A percentile compares a stretch with the other conserved stretches of the same genome.
These are phyloP conservation scores for Nitzschia sp. DNA, from an alignment of 108 stramenopile species.

Conservation along the genomic window DNA sequence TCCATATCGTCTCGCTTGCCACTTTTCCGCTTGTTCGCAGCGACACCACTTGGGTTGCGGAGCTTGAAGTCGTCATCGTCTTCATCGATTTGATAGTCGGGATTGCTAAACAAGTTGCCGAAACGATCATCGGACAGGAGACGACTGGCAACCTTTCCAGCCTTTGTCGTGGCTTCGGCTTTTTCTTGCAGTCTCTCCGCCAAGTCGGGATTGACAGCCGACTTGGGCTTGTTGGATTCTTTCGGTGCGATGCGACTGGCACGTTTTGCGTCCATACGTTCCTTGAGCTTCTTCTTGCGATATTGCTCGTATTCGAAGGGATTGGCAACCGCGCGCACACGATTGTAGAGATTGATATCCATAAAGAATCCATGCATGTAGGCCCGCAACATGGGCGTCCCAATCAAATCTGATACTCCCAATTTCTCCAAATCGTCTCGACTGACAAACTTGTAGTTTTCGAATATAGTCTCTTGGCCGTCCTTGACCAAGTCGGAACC, in stretches of 20 bases:
- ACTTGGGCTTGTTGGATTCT: constrained; percentile 34
- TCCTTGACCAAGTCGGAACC: constrained; percentile 48
- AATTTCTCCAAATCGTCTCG: constrained; percentile 92
- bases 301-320: constrained; percentile 98
- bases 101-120: constrained; percentile 87
- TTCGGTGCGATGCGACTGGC: constrained; percentile 83
- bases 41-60: constrained; percentile 92
- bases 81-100: constrained; percentile 96
- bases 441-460: constrained; percentile 99
- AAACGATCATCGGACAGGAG: constrained; percentile 95
- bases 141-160: constrained; percentile 68
- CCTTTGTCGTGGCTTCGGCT: constrained; percentile 63
- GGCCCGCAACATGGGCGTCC: constrained; percentile 92
- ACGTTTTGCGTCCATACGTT: constrained; percentile 87
- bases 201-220: constrained; percentile 74
- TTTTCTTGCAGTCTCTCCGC: constrained; percentile 74
- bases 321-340: constrained; percentile 90
- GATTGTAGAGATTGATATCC: constrained; percentile 92
- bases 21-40: constrained; percentile 40
- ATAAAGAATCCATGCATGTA: constrained; percentile 99
- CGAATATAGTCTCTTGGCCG: constrained; percentile 84
- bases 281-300: constrained; percentile 89
- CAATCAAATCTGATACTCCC: constrained; percentile 92
- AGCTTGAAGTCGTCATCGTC: constrained; percentile 92
- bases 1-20: constrained; percentile 80